These are phyloP conservation scores for Moesziomyces globuligerus DNA, from an alignment of 1,284 basidiomycete genomes.

Conservation along the genomic window DNA sequence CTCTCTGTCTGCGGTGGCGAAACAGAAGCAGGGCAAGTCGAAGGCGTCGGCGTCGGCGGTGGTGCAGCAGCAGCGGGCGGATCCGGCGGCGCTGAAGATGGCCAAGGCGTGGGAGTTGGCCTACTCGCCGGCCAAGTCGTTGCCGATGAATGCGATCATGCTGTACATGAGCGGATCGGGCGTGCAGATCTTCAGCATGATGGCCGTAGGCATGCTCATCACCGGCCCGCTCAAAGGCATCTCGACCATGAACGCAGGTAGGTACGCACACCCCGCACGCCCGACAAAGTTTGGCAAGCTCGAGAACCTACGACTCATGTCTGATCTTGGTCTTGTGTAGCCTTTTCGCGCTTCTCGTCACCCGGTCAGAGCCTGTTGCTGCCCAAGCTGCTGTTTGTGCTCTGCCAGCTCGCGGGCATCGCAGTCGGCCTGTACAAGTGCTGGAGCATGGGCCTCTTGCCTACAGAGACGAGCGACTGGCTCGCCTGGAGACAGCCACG, in stretches of 20 bases:
- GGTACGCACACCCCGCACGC: constrained; percentile 2
- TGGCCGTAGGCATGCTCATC: constrained; percentile 65
- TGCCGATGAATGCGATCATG: constrained; percentile 67
- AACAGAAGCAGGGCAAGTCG: constrained; percentile 33
- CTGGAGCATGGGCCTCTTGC: constrained; percentile 65
- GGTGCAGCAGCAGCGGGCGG: constrained; percentile 24
- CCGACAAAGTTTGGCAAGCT: background rate
- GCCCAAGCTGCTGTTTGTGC: constrained; percentile 55
- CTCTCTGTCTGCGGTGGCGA: background rate
- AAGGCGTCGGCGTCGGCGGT: constrained; percentile 20
- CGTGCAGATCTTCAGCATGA: constrained; percentile 67
- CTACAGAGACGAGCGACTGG: constrained; percentile 66
- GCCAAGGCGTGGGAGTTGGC: constrained; percentile 65
- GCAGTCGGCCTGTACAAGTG: constrained; percentile 64
- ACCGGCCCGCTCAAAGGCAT: constrained; percentile 58
- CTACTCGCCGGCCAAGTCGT: constrained; percentile 56
- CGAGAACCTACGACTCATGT: background rate
- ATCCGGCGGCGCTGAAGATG: constrained; percentile 56
- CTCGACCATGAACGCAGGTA: constrained; percentile 47
- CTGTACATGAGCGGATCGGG: constrained; percentile 64
- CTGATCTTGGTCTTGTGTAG: background rate
- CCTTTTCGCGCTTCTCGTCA: constrained; percentile 55
- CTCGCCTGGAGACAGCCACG: constrained; percentile 61
- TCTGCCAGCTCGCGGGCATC: constrained; percentile 57
- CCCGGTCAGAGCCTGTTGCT: constrained; percentile 53